Conservation (phyloP, 2,329 filamentous ascomycete species). For the Aureobasidium sp. region DNA sequence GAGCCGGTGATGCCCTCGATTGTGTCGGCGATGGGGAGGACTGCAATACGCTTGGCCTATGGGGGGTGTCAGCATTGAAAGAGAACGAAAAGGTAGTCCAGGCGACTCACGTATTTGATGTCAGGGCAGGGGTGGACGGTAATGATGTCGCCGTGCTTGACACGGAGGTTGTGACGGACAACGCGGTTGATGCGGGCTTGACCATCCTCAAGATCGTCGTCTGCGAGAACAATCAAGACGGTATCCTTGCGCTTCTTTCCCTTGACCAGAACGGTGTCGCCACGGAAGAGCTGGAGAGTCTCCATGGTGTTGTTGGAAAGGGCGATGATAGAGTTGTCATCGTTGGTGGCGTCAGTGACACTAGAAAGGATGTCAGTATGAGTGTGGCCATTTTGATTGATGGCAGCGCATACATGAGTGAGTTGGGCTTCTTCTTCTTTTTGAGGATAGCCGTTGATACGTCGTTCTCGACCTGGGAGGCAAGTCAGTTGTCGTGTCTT, state of each 20-base stretch:
- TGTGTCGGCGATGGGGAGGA: slow-evolving; percentile 95
- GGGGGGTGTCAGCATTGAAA: neutral
- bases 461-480: slow-evolving; percentile 63
- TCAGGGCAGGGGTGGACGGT: slow-evolving; percentile 96
- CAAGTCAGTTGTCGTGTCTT: slow-evolving; percentile 18
- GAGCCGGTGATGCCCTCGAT: slow-evolving; percentile 96
- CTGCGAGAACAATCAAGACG: slow-evolving; percentile 91
- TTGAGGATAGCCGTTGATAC: slow-evolving; percentile 94
- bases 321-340: slow-evolving; percentile 99
- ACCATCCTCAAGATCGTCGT: slow-evolving; percentile 96
- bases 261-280: slow-evolving; percentile 94
- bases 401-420: slow-evolving; percentile 66
- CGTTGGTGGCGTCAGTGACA: slow-evolving; percentile 96
- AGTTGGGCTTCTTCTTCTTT: slow-evolving; percentile 99
- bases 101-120: slow-evolving; percentile 90
- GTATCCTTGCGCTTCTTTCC: slow-evolving; percentile 99
- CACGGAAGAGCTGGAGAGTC: slow-evolving; percentile 93
- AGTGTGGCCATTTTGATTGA: neutral
- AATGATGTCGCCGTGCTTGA: slow-evolving; percentile 97
- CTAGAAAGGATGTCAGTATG: slow-evolving; percentile 37
- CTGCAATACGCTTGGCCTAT: slow-evolving; percentile 96
- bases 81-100: neutral
- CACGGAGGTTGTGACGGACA: slow-evolving; percentile 93
- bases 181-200: slow-evolving; percentile 97
- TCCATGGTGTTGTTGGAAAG: slow-evolving; percentile 99